phyloP scores from a whole-genome alignment of 371 early-diverging fungal species.

The Blastocladiella emersonii region DNA sequence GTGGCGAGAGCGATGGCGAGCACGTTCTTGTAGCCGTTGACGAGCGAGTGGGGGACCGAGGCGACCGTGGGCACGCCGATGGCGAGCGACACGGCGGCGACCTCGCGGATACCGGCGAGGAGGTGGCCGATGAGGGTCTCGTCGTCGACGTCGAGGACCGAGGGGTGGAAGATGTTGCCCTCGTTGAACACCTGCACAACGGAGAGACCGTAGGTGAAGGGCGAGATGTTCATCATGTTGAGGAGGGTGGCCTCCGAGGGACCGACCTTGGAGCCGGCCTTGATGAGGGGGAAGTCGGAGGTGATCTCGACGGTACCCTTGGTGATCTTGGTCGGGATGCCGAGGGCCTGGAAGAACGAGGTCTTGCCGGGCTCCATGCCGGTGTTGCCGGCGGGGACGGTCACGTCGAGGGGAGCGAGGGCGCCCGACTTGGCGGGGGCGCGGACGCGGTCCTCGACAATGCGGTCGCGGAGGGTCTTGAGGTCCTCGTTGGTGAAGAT shows the following conservation, averaged over 20 bases:
- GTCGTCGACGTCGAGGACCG: slow-evolving; percentile 89
- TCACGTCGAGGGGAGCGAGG: slow-evolving; percentile 91
- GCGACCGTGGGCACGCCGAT: slow-evolving; percentile 88
- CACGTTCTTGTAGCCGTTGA: slow-evolving; percentile 94
- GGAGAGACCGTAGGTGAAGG: slow-evolving; percentile 99
- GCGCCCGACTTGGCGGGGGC: slow-evolving; percentile 99
- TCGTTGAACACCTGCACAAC: slow-evolving; percentile 89
- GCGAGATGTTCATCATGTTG: slow-evolving; percentile 99
- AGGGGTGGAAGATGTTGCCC: slow-evolving; percentile 80
- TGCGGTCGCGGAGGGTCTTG: slow-evolving; percentile 83
- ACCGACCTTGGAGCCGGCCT: slow-evolving; percentile 89
- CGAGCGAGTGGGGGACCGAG: slow-evolving; percentile 91
- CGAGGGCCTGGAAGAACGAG: slow-evolving; percentile 99
- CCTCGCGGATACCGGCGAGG: slow-evolving; percentile 59
- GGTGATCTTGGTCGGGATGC: slow-evolving; percentile 99
- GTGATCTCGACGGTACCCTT: slow-evolving; percentile 99
- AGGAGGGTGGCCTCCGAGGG: slow-evolving; percentile 97
- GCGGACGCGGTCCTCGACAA: slow-evolving; percentile 85
- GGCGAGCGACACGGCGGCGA: slow-evolving; percentile 93
- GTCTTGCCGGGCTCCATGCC: slow-evolving; percentile 99
- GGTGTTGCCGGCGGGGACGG: slow-evolving; percentile 96
- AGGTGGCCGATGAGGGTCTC: slow-evolving; percentile 64
- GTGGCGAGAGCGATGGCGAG: slow-evolving; percentile 80
- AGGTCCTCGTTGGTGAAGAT: slow-evolving; percentile 98
- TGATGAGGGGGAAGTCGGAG: slow-evolving; percentile 85